These are phyloP conservation scores for Ambispora gerdemannii DNA, from an alignment of 192 early-diverging fungal species.

Conservation along the genomic window DNA sequence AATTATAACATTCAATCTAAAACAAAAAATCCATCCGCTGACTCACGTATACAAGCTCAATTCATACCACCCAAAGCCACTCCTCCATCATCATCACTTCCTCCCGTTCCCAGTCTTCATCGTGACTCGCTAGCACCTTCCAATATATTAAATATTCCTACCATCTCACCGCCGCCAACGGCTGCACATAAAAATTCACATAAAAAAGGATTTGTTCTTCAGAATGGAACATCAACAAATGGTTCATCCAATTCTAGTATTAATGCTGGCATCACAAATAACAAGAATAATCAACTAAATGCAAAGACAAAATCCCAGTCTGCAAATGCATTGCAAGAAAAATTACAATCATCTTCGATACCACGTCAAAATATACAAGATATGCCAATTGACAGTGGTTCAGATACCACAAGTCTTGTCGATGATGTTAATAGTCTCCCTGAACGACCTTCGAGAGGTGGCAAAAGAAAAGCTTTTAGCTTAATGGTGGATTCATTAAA, in stretches of 20 bases:
- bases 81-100: conserved; percentile 14
- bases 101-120: conserved; percentile 23
- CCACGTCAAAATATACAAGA: not conserved
- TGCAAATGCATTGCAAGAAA: not conserved
- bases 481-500: conserved; percentile 30
- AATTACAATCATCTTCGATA: not conserved
- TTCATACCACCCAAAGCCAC: not conserved
- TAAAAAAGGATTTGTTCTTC: conserved; percentile 5
- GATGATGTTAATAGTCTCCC: conserved; percentile 1
- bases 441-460: not conserved
- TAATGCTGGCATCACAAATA: not conserved
- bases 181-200: conserved; percentile 16
- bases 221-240: conserved; percentile 12
- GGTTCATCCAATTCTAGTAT: not conserved
- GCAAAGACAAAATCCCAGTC: not conserved
- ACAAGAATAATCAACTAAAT: not conserved
- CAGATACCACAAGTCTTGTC: conserved; percentile 7
- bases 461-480: conserved; percentile 27
- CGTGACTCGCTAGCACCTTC: not conserved
- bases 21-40: not conserved
- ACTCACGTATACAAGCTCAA: not conserved
- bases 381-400: conserved; percentile 9
- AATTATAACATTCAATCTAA: not conserved
- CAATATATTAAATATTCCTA: not conserved
- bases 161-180: not conserved